These are phyloP conservation scores for Ballota nigra DNA, from an alignment of 257 asterid species.

Conservation along the genomic window DNA sequence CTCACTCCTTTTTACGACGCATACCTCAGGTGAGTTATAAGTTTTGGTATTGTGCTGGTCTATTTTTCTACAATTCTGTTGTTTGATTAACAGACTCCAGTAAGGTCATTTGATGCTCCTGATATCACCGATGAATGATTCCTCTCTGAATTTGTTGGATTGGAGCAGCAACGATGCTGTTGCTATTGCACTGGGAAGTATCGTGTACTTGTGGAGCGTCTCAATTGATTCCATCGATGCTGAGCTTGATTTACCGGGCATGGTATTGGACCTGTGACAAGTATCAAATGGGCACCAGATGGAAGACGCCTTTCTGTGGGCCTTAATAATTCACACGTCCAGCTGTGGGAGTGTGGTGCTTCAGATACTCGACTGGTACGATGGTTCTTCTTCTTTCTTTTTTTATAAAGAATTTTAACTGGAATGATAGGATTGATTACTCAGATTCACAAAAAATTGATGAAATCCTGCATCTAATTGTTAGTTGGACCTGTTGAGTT, in stretches of 20 bases:
- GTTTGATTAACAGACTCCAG: constrained; percentile 29
- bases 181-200: constrained; percentile 43
- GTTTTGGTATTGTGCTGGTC: too few species aligned
- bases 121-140: constrained; percentile 33
- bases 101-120: constrained; percentile 46
- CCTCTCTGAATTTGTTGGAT: constrained; percentile 45
- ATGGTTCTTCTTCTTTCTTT: not conserved
- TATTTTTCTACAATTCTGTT: too few species aligned
- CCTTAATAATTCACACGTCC: constrained; percentile 39
- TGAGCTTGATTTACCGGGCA: constrained; percentile 42
- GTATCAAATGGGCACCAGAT: constrained; percentile 48
- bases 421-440: too few species aligned
- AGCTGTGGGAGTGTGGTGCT: constrained; percentile 32
- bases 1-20: too few species aligned
- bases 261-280: constrained; percentile 40
- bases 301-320: constrained; percentile 46
- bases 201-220: constrained; percentile 42
- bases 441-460: not conserved
- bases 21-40: too few species aligned
- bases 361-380: constrained; percentile 9
- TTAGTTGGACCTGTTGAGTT: too few species aligned
- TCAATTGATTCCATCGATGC: constrained; percentile 25
- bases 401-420: not conserved
- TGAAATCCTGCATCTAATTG: too few species aligned
- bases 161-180: constrained; percentile 41